Evolutionary conservation across 257 asterid species (phyloP), one percentile per base, ranked within the genome.

Genomic region (Asclepias syriaca): DNA sequence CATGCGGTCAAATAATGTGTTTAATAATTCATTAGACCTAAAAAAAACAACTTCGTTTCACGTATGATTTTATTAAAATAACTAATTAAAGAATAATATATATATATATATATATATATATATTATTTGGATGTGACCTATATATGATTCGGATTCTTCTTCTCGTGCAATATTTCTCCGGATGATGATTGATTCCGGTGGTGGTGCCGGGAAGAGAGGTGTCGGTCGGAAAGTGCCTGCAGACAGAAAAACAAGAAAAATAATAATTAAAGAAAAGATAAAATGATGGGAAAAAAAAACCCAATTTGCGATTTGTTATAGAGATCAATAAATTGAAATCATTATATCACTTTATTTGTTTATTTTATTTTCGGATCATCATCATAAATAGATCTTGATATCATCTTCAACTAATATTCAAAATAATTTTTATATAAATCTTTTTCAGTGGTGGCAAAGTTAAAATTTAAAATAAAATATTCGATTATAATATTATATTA

Each of bases 1-100:
- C 48, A 74, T 66, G 40, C 48, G 56, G 77, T 74, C 77, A 74
- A 66, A 74, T 49, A 49, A 55, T 66, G 21, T n/a, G 60, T 74
- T 54, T n/a, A 73, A 65, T 73, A 12, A 15, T 58, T 22, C 48
- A 40, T 43, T 39, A 59, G 46, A 43, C 45, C 43, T 45, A 4
- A 15, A 12, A 40, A 59, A 45, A 15, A 51, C 19, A 70, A 40
- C 29, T 37, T 19, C n/a, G 1, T 60, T 60, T 60, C 43, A 27
- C n/a, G 57, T 11, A 54, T 60, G 22, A 24, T 3, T 29, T 7
- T 8, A 51, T 29, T 68, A n/a, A 46, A 49, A 49, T 24, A 22
- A 15, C 1, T 43, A 4, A 49, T 48, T 21, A 56, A 21, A 55
- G 29, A 55, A 56, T n/a, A 56, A 6, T 2, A 14, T 34, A 53